A percentile compares a stretch with the other conserved stretches of the same genome.
These are phyloP conservation scores for Tricholoma terreum DNA, from an alignment of 768 basidiomycete genomes.

Conservation along the genomic window DNA sequence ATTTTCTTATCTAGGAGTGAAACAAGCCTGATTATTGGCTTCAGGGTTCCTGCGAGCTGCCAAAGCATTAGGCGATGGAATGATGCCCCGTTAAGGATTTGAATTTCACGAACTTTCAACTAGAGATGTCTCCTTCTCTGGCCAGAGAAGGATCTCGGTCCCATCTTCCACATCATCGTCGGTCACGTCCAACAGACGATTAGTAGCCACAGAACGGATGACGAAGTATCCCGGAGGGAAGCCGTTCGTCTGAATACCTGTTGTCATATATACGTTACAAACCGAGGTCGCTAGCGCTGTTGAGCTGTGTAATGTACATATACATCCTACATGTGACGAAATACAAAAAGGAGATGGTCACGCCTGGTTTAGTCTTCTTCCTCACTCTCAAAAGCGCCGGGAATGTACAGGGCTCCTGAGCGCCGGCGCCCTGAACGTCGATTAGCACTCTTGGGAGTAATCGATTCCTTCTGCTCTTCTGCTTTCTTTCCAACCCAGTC, in stretches of 20 bases:
- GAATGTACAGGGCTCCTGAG: constrained; percentile 9
- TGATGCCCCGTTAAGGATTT: background rate
- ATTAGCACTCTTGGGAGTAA: background rate
- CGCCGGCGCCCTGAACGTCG: constrained; percentile 25
- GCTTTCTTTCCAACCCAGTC: constrained; percentile 65
- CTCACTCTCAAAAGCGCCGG: constrained; percentile 21
- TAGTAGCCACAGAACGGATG: constrained; percentile 51
- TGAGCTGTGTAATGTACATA: background rate
- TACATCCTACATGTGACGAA: background rate
- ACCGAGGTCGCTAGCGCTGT: no score
- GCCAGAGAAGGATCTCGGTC: constrained; percentile 61
- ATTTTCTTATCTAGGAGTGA: background rate
- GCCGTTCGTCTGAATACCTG: constrained; percentile 34
- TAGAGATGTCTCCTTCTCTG: constrained; percentile 69
- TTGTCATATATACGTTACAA: constrained; percentile 26
- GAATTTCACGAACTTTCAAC: constrained; percentile 63
- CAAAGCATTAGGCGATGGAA: background rate
- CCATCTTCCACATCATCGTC: constrained; percentile 55
- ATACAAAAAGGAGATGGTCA: no score
- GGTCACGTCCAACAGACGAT: constrained; percentile 57
- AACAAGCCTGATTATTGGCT: constrained; percentile 68
- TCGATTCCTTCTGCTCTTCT: constrained; percentile 19
- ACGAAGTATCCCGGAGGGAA: constrained; percentile 63
- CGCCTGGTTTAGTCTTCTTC: constrained; percentile 7
- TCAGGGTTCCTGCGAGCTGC: constrained; percentile 65